Base-by-base conservation (phyloP, 495 filamentous ascomycete genomes). In the Immersiella caudata region DNA sequence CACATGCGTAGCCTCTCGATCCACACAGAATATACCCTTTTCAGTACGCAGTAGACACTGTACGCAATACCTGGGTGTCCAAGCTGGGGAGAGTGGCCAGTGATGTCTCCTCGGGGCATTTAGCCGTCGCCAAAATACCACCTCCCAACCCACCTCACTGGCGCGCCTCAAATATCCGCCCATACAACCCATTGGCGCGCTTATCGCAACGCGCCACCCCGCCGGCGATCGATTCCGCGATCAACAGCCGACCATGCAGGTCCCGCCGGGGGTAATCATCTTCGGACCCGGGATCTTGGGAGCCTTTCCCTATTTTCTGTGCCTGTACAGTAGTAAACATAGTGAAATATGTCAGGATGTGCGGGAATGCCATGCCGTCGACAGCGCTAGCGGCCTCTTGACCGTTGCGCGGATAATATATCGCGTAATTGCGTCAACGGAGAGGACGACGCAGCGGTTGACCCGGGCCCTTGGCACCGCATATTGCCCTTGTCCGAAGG, bases 381-480 rank as follows among this genome's bases (percentile, higher is more conserved):
- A 46, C 40, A 33, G 29, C 4, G 40, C 40, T 46, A 46, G 40
- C 40, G 9, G 40, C 11, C 5, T 12, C 40, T 46, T 46, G 40
- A 46, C 40, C 40, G 40, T 46, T 46, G 40, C 40, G 40, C 40
- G 16, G 40, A 18, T 18, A 46, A 46, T 46, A 46, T 46, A 18
- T 56, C 29, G 52, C 22, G 52, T 56, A 12, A 27, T 24, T 56
- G n/a, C 52, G 29, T 56, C 21, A 7, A 27, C 21, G 21, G 52
- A 56, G 52, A 18, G 21, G 2, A 60, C 3, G 9, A 11, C 16
- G 57, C n/a, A 16, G 9, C 24, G 14, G 2, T 33, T 7, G 26
- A 60, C 57, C 57, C 57, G 57, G 27, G 24, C 57, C 7, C 25
- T 60, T 29, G 57, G 57, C 25, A 60, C 52, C 52, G 24, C 52